Evolutionary conservation across 495 filamentous ascomycete genomes (phyloP), one percentile per base, ranked within the genome.

Genomic region (Aspergillus campestris): DNA sequence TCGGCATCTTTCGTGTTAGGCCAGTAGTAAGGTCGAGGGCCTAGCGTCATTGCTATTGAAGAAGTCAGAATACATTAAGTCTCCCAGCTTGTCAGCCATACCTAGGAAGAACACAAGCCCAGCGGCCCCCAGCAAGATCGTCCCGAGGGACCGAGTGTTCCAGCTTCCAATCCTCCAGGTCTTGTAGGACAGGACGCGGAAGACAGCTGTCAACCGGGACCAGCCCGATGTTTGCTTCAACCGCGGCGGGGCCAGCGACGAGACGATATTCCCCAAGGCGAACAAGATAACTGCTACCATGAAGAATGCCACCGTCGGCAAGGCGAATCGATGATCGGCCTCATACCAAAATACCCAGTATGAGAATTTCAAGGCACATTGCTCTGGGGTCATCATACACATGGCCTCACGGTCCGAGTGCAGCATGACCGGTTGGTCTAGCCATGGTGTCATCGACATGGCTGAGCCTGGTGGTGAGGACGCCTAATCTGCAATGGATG

Each of bases 1-100:
- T 50, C 61, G n/a, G 67, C 45, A n/a, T 56, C 63, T 5, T 32
- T 37, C 5, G 42, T 50, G 15, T 69, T 73, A 3, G 77, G 70
- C 74, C 77, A 80, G 58, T 81, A 81, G 47, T 80, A 80, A 2
- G 78, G 77, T 33, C 70, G 48, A 3, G 75, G 71, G 13, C 64
- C 67, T 7, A 80, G 57, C 1, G 62, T 70, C 72, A 77, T 69
- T 31, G 59, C 67, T 75, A 51, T 34, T 6, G 14, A 8, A 31
- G 27, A 8, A 6, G 30, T 31, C 12, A 39, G 32, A 45, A 12
- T 47, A 45, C 33, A 15, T 42, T 15, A 15, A 10, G 3, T 47
- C 1, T 3, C 6, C 34, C 3, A 55, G 18, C 4, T 24, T 24
- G 18, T 24, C 18, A 24, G 18, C 4, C 44, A 39, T 55, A 72